Percentiles rank a stretch among this genome's conserved stretches.
phyloP scores from a whole-genome alignment of 129 eudicot species.

The Pseudognaphalium luteoalbum region DNA sequence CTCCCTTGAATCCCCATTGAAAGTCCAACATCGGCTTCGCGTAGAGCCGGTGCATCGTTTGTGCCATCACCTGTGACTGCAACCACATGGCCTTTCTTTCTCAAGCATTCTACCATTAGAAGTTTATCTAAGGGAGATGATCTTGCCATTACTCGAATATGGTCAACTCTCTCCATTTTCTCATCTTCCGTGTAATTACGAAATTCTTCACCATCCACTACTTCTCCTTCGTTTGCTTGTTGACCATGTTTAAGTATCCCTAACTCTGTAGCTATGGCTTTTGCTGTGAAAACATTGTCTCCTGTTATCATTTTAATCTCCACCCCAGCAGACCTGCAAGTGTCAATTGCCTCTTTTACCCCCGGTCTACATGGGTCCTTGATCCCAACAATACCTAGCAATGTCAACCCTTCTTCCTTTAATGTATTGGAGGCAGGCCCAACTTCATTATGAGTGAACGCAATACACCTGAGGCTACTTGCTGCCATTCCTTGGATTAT shows the following conservation, averaged over 20 bases:
- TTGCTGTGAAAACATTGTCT: constrained; percentile 7
- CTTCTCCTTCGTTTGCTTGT: constrained; percentile 2
- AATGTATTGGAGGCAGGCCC: not conserved
- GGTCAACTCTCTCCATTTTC: not conserved
- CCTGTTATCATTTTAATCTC: constrained; percentile 3
- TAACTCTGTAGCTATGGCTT: not conserved
- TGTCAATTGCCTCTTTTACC: not conserved
- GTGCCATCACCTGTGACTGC: not conserved
- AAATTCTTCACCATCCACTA: not conserved
- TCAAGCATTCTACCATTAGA: not conserved
- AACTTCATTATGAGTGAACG: not conserved
- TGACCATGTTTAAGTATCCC: constrained; percentile 5
- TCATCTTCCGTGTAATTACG: not conserved
- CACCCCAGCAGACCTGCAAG: constrained; percentile 2
- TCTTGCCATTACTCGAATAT: not conserved
- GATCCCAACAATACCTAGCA: constrained; percentile 2
- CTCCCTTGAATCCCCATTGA: constrained; percentile 1
- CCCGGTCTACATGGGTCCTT: constrained; percentile 10
- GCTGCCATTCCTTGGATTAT: constrained; percentile 8
- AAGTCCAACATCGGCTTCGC: not conserved
- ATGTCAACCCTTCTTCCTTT: not conserved
- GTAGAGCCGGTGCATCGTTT: not conserved
- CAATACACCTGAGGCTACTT: not conserved
- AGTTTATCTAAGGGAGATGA: not conserved
- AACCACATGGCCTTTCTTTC: constrained; percentile 2